Evolutionary conservation across 2,329 filamentous ascomycete genomes (phyloP), one percentile per base, ranked within the genome.

Genomic region (Triangularia verruculosa): DNA sequence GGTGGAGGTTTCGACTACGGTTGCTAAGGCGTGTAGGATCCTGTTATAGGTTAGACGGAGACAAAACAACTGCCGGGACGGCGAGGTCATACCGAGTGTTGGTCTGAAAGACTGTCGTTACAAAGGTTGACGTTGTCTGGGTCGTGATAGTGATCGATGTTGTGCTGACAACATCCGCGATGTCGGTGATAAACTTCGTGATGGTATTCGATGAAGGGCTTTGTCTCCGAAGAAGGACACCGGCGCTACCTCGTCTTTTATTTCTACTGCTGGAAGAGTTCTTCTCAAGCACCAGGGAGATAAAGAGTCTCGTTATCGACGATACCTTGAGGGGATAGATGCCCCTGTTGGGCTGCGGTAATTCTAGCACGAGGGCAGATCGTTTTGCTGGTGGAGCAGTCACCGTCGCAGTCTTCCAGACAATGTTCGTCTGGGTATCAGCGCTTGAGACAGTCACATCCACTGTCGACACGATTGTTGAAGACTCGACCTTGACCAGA

Each of bases 391-490:
- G 57, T 1, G 51, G 55, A 7, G 69, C 68, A 56, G 64, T 59
- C 2, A 52, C 58, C 1, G 69, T 68, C 17, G 59, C 54, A 1
- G 66, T 70, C 28, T 59, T 59, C 67, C 69, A 69, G n/a, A 68
- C 30, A 20, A 68, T 52, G 17, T 68, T 61, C 0, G 65, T 70
- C 55, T 70, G 70, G 2, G 68, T 70, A 4, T 62, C 66, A 13
- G 67, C 68, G 27, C 61, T 68, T 2, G 64, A 68, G 4, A 69
- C 39, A 2, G 69, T 70, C 57, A 67, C 62, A 39, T 69, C 66
- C 12, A 61, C 28, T 1, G 64, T 66, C 15, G 66, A 66, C 9
- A 70, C 39, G 47, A 65, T 27, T 9, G 68, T 70, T n/a, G 68
- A 71, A 9, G 47, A 66, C 20, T 68, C 64, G 20, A 69, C 39